A percentile compares a stretch with the other conserved stretches of the same genome.
phyloP scores from a whole-genome alignment of 108 stramenopile species.

The Halocafeteria seosinensis region DNA sequence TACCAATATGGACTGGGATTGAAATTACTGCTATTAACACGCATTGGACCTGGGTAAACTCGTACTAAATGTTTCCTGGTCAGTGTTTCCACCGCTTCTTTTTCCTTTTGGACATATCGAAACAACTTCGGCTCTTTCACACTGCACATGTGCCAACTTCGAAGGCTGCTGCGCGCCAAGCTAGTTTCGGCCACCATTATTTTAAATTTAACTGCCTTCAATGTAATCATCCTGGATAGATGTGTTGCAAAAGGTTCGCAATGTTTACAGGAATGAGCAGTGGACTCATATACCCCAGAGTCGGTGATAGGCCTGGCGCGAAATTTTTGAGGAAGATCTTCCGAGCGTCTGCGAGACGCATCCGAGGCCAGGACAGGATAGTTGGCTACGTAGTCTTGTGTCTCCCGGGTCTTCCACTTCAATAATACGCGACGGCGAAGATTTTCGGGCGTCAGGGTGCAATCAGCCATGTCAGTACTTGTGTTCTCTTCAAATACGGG shows the following conservation, averaged over 20 bases:
- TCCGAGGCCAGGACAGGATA: too few species aligned
- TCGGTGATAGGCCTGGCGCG: too few species aligned
- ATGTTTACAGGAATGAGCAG: neutral
- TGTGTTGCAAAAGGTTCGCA: conserved; percentile 24
- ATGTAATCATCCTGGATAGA: conserved; percentile 30
- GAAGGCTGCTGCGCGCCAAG: neutral
- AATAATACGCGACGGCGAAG: conserved; percentile 8
- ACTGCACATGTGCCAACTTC: neutral
- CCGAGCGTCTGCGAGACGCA: too few species aligned
- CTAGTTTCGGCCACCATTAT: conserved; percentile 4
- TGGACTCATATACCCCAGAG: conserved; percentile 16
- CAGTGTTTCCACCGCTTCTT: neutral
- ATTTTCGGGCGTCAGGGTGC: too few species aligned
- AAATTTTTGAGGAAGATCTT: too few species aligned
- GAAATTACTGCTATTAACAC: conserved; percentile 32
- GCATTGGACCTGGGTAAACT: conserved; percentile 5
- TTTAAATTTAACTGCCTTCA: conserved; percentile 34
- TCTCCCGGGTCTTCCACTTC: conserved; percentile 10
- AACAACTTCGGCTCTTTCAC: conserved; percentile 3
- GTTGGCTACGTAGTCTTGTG: conserved; percentile 16
- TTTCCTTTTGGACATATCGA: neutral
- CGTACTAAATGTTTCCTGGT: conserved; percentile 6
- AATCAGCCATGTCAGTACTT: conserved; percentile 53
- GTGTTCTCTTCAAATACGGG: too few species aligned
- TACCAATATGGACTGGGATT: conserved; percentile 22